Conservation (phyloP, 306 rosid species). For the Biancaea sappan region DNA sequence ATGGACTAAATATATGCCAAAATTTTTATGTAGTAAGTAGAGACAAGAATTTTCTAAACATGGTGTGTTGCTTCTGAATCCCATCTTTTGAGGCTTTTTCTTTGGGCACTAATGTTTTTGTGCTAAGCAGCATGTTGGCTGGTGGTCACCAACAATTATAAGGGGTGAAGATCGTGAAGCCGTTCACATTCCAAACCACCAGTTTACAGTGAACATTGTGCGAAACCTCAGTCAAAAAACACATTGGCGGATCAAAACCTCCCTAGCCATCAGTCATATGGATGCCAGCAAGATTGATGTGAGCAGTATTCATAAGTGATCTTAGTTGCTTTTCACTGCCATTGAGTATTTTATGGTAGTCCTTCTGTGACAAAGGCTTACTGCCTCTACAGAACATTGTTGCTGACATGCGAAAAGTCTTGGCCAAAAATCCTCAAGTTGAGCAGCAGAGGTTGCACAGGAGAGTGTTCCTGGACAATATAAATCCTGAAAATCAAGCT, state of each 20-base stretch:
- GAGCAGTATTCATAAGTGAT: conserved; percentile 49
- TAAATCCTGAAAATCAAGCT: conserved; percentile 82
- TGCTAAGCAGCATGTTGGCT: not conserved
- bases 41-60: not conserved
- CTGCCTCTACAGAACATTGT: conserved; percentile 74
- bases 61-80: not conserved
- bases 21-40: not conserved
- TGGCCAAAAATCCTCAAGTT: conserved; percentile 94
- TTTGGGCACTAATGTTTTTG: not conserved
- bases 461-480: conserved; percentile 90
- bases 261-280: conserved; percentile 90
- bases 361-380: conserved; percentile 20
- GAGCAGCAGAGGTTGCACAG: conserved; percentile 95
- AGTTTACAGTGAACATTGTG: conserved; percentile 88
- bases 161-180: conserved; percentile 99
- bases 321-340: conserved; percentile 19
- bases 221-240: conserved; percentile 91
- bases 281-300: conserved; percentile 89
- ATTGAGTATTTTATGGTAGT: conserved; percentile 21
- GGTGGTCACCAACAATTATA: conserved; percentile 38
- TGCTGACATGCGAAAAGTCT: conserved; percentile 95
- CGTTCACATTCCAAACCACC: conserved; percentile 95
- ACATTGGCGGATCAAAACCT: conserved; percentile 97
- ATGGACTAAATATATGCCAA: not conserved
- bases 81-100: not conserved